These are phyloP conservation scores for Arabidopsis thaliana DNA, from an alignment of 345 rosid genomes.

Conservation along the genomic window TAIR10.1 NC_003075.7:13986001-13986500, in stretches of 20 bases:
- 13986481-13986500: slow-evolving; percentile 99
- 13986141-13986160: background rate
- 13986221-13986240: slow-evolving; percentile 11
- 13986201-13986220: background rate
- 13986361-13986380: slow-evolving; percentile 16
- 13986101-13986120: slow-evolving; percentile 8
- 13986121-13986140: slow-evolving; percentile 18
- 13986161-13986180: slow-evolving; percentile 22
- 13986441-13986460: slow-evolving; percentile 39
- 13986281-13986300: slow-evolving; percentile 43
- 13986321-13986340: slow-evolving; percentile 1
- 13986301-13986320: slow-evolving; percentile 2
- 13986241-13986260: background rate
- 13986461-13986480: slow-evolving; percentile 85
- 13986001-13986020: slow-evolving; percentile 21
- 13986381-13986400: background rate
- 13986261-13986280: slow-evolving; percentile 13
- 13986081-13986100: slow-evolving; percentile 13
- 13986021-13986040: slow-evolving; percentile 49
- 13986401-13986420: background rate
- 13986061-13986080: slow-evolving; percentile 47
- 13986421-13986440: slow-evolving; percentile 19
- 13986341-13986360: background rate
- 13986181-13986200: slow-evolving; percentile 2
- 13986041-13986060: slow-evolving; percentile 48